phyloP scores from a whole-genome alignment of 176 grass and related monocot genomes.

The Thalia dealbata region DNA sequence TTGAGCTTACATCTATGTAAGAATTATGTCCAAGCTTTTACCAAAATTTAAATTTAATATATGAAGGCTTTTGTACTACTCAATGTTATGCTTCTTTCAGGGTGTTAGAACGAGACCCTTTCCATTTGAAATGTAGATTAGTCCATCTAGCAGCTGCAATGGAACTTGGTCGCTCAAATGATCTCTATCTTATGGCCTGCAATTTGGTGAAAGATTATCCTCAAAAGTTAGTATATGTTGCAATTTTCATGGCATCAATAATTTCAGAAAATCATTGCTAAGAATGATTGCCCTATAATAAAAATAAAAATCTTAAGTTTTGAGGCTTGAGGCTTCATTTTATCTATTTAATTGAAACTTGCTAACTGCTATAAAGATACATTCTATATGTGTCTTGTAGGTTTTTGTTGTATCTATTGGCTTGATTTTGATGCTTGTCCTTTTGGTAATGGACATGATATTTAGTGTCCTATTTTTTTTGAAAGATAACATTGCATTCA shows the following conservation, averaged over 20 bases:
- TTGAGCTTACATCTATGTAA: slow-evolving; percentile 78
- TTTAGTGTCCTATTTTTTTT: no score
- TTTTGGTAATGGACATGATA: background rate
- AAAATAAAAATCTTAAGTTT: background rate
- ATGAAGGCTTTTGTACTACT: slow-evolving; percentile 3
- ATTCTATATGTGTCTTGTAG: background rate
- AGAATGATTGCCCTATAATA: background rate
- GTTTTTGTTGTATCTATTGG: background rate
- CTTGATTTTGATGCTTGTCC: background rate
- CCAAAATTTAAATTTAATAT: slow-evolving; percentile 6
- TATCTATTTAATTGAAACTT: background rate
- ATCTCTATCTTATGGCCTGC: slow-evolving; percentile 85
- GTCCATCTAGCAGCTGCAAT: slow-evolving; percentile 86
- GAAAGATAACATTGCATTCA: no score
- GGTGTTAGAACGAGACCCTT: slow-evolving; percentile 93
- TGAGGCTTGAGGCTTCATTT: background rate
- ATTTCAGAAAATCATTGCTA: slow-evolving; percentile 3
- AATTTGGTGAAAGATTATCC: slow-evolving; percentile 96
- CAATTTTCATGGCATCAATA: background rate
- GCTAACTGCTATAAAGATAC: background rate
- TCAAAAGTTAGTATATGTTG: slow-evolving; percentile 70
- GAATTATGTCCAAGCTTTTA: slow-evolving; percentile 13
- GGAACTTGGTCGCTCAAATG: slow-evolving; percentile 91
- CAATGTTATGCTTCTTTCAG: slow-evolving; percentile 33
- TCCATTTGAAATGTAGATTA: slow-evolving; percentile 84